phyloP scores from a whole-genome alignment of 768 basidiomycete species.

The Paxillus rubicundulus region DNA sequence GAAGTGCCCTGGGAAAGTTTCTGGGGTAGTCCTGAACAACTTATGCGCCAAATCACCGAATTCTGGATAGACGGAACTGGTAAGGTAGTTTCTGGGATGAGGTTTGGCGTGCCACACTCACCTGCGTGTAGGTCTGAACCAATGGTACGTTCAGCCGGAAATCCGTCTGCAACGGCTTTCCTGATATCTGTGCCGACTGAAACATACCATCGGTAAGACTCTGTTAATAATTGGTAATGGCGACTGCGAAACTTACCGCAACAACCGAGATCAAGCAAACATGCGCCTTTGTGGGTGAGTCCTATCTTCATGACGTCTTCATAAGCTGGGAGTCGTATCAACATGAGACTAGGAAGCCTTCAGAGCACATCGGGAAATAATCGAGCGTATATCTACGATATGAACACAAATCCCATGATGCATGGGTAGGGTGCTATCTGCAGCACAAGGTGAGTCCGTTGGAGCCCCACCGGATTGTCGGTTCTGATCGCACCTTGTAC shows the following conservation, averaged over 20 bases:
- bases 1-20: slow-evolving; percentile 51
- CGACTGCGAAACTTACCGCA: slow-evolving; percentile 29
- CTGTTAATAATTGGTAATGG: background rate
- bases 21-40: slow-evolving; percentile 51
- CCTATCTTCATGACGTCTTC: slow-evolving; percentile 27
- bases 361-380: background rate
- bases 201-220: background rate
- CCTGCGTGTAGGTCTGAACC: slow-evolving; percentile 36
- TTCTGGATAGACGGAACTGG: slow-evolving; percentile 17
- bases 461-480: background rate
- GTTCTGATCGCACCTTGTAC: slow-evolving; percentile 15
- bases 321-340: background rate
- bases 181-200: slow-evolving; percentile 27
- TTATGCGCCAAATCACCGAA: slow-evolving; percentile 60
- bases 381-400: slow-evolving; percentile 5
- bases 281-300: slow-evolving; percentile 30
- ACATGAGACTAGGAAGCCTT: background rate
- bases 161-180: slow-evolving; percentile 38
- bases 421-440: slow-evolving; percentile 24
- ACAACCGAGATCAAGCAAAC: slow-evolving; percentile 43
- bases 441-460: background rate
- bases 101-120: slow-evolving; percentile 5
- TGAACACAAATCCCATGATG: slow-evolving; percentile 22
- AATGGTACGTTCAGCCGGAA: slow-evolving; percentile 33
- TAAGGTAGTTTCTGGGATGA: background rate